Conservation (phyloP, 2,329 filamentous ascomycete species). For the Pyrenophora tritici-repentis region DNA sequence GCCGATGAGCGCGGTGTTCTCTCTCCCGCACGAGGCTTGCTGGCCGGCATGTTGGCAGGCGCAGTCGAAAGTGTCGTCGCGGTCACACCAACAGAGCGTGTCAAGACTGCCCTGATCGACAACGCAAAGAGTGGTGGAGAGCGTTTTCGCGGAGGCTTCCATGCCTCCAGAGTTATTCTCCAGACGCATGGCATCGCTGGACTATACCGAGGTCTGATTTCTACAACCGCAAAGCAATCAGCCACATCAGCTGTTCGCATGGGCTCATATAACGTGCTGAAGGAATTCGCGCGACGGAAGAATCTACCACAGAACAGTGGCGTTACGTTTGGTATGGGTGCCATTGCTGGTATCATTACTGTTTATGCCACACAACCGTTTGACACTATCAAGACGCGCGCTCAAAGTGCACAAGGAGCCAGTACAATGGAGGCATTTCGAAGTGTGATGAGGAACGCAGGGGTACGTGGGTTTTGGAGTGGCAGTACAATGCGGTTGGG, state of each 20-base stretch:
- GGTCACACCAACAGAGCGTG: conserved; percentile 39
- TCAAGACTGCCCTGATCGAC: conserved; percentile 44
- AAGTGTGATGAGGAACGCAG: conserved; percentile 27
- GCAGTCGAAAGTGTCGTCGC: conserved; percentile 34
- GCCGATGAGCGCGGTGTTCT: conserved; percentile 32
- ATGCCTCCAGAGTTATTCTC: conserved; percentile 36
- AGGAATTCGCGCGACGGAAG: conserved; percentile 36
- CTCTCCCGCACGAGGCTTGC: conserved; percentile 29
- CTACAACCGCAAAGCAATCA: conserved; percentile 56
- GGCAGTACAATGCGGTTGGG: conserved; percentile 39
- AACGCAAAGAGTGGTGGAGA: conserved; percentile 29
- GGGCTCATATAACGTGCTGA: conserved; percentile 57
- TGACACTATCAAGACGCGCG: conserved; percentile 51
- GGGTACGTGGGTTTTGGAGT: conserved; percentile 37
- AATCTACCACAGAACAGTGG: conserved; percentile 29
- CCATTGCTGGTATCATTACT: conserved; percentile 40
- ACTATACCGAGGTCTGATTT: conserved; percentile 53
- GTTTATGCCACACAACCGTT: conserved; percentile 53
- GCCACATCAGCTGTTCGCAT: conserved; percentile 55
- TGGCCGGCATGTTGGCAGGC: conserved; percentile 38
- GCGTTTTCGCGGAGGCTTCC: conserved; percentile 26
- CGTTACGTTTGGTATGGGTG: conserved; percentile 35
- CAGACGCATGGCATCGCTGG: conserved; percentile 50
- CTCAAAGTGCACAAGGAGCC: conserved; percentile 41
- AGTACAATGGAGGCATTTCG: conserved; percentile 31